phyloP scores from a whole-genome alignment of 1,284 basidiomycete species.

The Fomitiporia mediterranea region DNA sequence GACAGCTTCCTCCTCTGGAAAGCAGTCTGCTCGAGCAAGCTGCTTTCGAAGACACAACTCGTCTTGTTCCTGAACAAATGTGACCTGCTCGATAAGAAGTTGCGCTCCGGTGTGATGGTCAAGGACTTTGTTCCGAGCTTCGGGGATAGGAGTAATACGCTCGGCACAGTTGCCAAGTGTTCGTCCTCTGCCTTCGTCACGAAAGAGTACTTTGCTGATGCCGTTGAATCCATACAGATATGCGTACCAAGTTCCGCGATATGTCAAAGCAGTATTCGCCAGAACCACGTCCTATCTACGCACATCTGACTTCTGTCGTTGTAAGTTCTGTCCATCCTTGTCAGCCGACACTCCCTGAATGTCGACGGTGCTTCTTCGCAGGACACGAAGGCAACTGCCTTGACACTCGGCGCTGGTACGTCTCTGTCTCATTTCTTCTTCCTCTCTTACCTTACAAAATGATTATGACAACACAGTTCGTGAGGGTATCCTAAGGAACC shows the following conservation, averaged over 20 bases:
- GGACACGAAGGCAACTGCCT: slow-evolving; percentile 67
- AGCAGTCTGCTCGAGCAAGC: slow-evolving; percentile 67
- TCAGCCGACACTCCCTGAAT: too few relatives aligned
- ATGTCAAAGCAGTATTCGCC: slow-evolving; percentile 76
- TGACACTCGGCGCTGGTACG: slow-evolving; percentile 57
- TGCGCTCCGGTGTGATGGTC: slow-evolving; percentile 55
- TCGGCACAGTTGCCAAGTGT: slow-evolving; percentile 71
- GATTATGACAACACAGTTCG: slow-evolving; percentile 33
- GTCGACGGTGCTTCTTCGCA: too few relatives aligned
- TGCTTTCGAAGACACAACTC: slow-evolving; percentile 66
- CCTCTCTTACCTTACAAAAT: slow-evolving; percentile 1
- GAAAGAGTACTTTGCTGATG: background rate
- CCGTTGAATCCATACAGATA: slow-evolving; percentile 42
- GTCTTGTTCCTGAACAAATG: slow-evolving; percentile 80
- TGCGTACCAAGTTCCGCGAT: slow-evolving; percentile 69
- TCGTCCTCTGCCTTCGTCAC: slow-evolving; percentile 19
- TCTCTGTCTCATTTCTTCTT: slow-evolving; percentile 18
- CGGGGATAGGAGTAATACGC: slow-evolving; percentile 64
- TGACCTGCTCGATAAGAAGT: slow-evolving; percentile 65
- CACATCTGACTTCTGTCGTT: slow-evolving; percentile 70
- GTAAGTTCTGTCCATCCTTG: slow-evolving; percentile 36
- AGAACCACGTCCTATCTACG: slow-evolving; percentile 61
- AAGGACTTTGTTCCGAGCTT: slow-evolving; percentile 67
- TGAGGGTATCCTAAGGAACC: slow-evolving; percentile 49
- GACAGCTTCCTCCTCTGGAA: slow-evolving; percentile 80